Base-by-base conservation (phyloP, 495 filamentous ascomycete species). In the Hypoxylon perforatum region DNA sequence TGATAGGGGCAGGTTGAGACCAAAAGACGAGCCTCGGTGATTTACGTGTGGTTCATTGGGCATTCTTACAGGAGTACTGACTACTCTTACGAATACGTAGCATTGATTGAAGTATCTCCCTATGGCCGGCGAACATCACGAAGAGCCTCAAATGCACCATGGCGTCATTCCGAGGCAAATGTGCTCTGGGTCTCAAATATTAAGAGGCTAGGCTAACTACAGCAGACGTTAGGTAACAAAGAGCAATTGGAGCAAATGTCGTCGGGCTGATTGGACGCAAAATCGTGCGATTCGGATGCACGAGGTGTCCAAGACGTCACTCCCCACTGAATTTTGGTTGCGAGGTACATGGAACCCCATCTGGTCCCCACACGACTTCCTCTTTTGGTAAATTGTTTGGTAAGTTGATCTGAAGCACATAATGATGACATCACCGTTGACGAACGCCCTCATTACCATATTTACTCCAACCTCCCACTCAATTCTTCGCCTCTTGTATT, bases 371-470 rank as follows among this genome's bases (percentile, higher is more conserved):
- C 48, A 33, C 47, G 50, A 49, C 56, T 57, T 28, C 65, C 51
- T 21, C 36, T 56, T 69, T 17, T 11, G 38, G 60, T 39, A 60
- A 15, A 60, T 10, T 63, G 45, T 56, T 63, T 62, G 38, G 38
- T 42, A n/a, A n/a, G 25, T 41, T 35, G 23, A 17, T 21, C 12
- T 36, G 17, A 30, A 15, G 18, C 28, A 61, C 51, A 67, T 55
- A 66, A 60, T 51, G 39, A 59, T 70, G 67, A 70, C 67, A 63
- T 65, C 57, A 66, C 55, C 17, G 14, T 30, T 28, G 21, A 38
- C 42, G 33, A 42, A 17, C 17, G n/a, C 4, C 14, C 28, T 47
- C 42, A 19, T 42, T 19, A 5, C 25, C 52, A 28, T 39, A 15
- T 30, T 28, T 41, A 39, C 10, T 11, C 3, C 21, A 21, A 46